Evolutionary conservation across 495 filamentous ascomycete genomes (phyloP), one percentile per base, ranked within the genome.

Genomic region (Aspergillus heteromorphus): DNA sequence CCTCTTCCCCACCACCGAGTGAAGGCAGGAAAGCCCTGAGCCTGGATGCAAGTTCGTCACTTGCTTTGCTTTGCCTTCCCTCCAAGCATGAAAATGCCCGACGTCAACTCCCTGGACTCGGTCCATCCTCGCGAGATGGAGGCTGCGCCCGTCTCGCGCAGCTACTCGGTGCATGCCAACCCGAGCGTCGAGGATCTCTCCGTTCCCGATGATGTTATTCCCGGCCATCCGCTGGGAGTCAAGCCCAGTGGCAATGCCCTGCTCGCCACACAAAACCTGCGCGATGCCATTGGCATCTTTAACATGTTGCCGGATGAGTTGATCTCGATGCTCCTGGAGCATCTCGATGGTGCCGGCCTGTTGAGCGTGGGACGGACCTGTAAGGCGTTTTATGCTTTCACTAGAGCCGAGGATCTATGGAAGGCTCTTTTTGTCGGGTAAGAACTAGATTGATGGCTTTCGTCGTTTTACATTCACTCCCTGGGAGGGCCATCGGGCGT

Each of bases 241-340:
- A 95, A 90, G 62, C 93, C 93, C 0, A 80, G 83, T 62, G 93
- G 93, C 48, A 98, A 98, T 78, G 85, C 86, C 53, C 87, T 90
- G 45, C 75, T 81, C 40, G 79, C 84, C 43, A 73, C 71, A 9
- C 75, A 69, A 27, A 88, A 88, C 70, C 79, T 91, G 18, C 87
- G 89, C 40, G 63, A 73, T 27, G 76, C 68, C 34, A 75, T 83
- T 45, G 92, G 91, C 9, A 56, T 62, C 2, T 84, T 96, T 57
- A 71, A 76, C 36, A 60, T 62, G 13, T 71, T 95, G 42, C 86
- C 91, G 6, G 93, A 98, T 61, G 92, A 97, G 67, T 62, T 96
- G 61, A 78, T 97, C 31, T 68, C 87, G 50, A 77, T 85, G 40
- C 57, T 96, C 18, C 69, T 97, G 51, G 92, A 96, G 65, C 82